Evolutionary conservation across 192 early-diverging fungal species (phyloP).

Genomic region (Irineochytrium annulatum): DNA sequence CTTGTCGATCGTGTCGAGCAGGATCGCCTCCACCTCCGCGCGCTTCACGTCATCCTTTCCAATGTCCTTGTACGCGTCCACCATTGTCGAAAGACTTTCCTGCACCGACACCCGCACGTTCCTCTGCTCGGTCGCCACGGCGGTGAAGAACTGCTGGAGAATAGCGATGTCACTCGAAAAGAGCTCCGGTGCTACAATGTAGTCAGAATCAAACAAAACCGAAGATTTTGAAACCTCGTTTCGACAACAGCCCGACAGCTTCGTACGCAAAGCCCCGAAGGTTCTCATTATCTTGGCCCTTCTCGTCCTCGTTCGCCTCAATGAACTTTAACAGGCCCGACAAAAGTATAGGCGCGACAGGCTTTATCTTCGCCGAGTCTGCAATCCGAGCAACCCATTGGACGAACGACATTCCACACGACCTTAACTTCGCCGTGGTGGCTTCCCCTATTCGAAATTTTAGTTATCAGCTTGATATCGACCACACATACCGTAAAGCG

Average conservation of each 20-base stretch:
- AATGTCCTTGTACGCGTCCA: conserved; percentile 48
- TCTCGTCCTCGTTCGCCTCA: neutral
- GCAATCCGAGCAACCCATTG: conserved; percentile 87
- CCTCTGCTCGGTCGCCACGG: conserved; percentile 54
- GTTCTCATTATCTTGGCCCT: conserved; percentile 48
- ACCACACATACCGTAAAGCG: conserved; percentile 60
- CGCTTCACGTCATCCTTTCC: conserved; percentile 6
- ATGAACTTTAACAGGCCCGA: conserved; percentile 70
- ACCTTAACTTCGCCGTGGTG: conserved; percentile 64
- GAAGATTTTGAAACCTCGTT: conserved; percentile 48
- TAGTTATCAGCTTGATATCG: conserved; percentile 4
- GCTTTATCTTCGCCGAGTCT: conserved; percentile 22
- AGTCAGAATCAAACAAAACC: neutral
- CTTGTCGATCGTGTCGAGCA: conserved; percentile 44
- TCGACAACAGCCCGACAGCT: conserved; percentile 70
- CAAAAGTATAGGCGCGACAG: conserved; percentile 64
- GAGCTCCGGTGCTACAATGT: conserved; percentile 56
- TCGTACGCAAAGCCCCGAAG: conserved; percentile 83
- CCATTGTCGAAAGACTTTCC: conserved; percentile 74
- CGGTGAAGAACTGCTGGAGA: conserved; percentile 64
- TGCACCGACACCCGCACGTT: conserved; percentile 75
- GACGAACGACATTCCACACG: conserved; percentile 75
- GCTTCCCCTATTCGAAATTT: conserved; percentile 43
- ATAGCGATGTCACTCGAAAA: conserved; percentile 61
- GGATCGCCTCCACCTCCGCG: conserved; percentile 23